Evolutionary conservation across 2,329 filamentous ascomycete species (phyloP), one percentile per base, ranked within the genome.

Genomic region (Aspergillus ochraceus): DNA sequence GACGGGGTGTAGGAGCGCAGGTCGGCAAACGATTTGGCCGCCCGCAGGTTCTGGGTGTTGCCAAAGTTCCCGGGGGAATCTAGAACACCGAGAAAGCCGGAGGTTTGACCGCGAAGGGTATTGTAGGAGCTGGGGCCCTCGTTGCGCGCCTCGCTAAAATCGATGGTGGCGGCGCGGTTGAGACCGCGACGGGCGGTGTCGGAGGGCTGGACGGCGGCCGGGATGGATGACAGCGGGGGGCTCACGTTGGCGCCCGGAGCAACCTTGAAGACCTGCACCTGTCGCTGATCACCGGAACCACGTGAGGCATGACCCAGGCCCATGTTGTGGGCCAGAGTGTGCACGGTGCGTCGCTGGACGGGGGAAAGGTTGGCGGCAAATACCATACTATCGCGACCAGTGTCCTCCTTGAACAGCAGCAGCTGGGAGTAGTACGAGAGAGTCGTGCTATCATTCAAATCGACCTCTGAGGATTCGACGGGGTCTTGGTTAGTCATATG

Each of bases 21-120:
- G 73, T 99, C 95, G 39, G 94, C 95, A 74, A 97, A 97, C 54
- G 94, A 98, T 81, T 98, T 98, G 63, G 94, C 95, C 29, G 91
- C 91, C 49, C 95, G 89, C 39, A 99, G 86, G 70, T 94, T 94
- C 72, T 91, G 86, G 58, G 83, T 89, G 52, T 90, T 86, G 32
- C 88, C 88, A 60, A 88, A 81, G 53, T 84, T 84, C 64, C 79
- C 78, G 86, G 91, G 71, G 47, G 91, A 93, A 66, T 91, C 91
- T n/a, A 93, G 88, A 59, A 95, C 87, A 72, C 93, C 90, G 42
- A 98, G 82, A n/a, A 93, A 92, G 30, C 84, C 85, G 12, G 89
- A 88, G 66, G 94, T 91, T 64, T 94, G 88, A 22, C 90, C 88
- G 60, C 80, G 79, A 39, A 97, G 84, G 2, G 90, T 86, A 69